A percentile compares a stretch with the other conserved stretches of the same genome.
Conservation (phyloP, 208 protist genomes). For the Jaenimonas drosophilae region DNA sequence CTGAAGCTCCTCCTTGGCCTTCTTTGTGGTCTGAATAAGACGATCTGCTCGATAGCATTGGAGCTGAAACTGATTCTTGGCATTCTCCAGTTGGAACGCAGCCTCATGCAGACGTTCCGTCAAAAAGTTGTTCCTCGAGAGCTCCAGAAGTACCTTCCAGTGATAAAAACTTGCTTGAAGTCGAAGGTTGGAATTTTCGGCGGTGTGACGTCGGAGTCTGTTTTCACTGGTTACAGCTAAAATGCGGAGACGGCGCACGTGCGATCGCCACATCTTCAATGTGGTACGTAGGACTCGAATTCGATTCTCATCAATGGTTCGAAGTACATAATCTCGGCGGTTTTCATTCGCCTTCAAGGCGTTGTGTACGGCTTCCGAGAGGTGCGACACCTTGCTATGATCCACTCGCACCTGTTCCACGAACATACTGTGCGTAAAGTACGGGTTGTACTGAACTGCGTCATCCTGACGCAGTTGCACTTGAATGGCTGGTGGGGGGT, state of each 20-base stretch:
- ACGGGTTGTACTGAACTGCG: conserved; percentile 58
- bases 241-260: conserved; percentile 18
- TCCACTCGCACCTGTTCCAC: conserved; percentile 46
- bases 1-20: conserved; percentile 30
- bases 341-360: conserved; percentile 29
- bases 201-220: conserved; percentile 16
- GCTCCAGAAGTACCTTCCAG: conserved; percentile 60
- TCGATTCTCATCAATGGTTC: conserved; percentile 18
- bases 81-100: conserved; percentile 73
- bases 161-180: conserved; percentile 40
- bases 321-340: conserved; percentile 24
- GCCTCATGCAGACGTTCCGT: conserved; percentile 78
- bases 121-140: conserved; percentile 55
- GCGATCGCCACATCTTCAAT: conserved; percentile 52
- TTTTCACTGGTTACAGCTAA: conserved; percentile 24
- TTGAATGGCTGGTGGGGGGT: conserved; percentile 39
- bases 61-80: conserved; percentile 87
- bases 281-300: conserved; percentile 6
- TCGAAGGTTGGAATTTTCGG: conserved; percentile 15
- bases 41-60: conserved; percentile 79
- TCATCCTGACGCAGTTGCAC: conserved; percentile 30
- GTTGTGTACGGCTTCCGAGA: conserved; percentile 22
- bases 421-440: conserved; percentile 78
- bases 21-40: conserved; percentile 40
- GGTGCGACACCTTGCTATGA: conserved; percentile 14